These are phyloP conservation scores for Haematococcus lacustris DNA, from an alignment of 139 green algal genomes.

Conservation along the genomic window DNA sequence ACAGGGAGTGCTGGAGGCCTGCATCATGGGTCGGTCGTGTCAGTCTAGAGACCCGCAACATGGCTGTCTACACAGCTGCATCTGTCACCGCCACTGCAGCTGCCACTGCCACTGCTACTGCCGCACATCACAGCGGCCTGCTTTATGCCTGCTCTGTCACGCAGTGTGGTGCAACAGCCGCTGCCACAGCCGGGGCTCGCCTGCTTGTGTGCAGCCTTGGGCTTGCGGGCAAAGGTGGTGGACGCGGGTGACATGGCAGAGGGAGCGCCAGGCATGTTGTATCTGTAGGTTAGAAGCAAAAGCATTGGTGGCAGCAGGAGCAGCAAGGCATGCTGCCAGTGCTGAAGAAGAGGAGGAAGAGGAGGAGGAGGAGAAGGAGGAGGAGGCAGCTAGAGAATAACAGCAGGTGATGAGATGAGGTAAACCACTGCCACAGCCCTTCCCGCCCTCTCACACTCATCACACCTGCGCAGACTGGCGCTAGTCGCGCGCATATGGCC, in stretches of 20 bases:
- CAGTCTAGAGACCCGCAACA: background rate
- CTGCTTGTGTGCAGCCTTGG: constrained; percentile 21
- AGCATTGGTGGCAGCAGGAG: too few species aligned
- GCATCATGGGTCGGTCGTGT: background rate
- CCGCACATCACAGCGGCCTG: too few species aligned
- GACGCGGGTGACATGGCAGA: constrained; percentile 15
- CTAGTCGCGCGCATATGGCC: constrained; percentile 20
- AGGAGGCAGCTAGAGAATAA: too few species aligned
- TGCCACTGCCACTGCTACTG: background rate
- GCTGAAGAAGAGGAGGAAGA: too few species aligned
- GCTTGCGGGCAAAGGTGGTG: constrained; percentile 29
- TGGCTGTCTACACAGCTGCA: background rate
- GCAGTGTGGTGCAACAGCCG: background rate
- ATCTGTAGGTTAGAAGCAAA: too few species aligned
- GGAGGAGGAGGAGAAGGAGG: too few species aligned
- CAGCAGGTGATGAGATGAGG: too few species aligned
- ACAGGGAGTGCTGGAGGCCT: background rate
- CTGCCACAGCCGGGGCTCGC: background rate
- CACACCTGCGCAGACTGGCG: constrained; percentile 19
- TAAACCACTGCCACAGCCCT: too few species aligned
- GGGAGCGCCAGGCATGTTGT: constrained; percentile 9
- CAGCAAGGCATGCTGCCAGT: too few species aligned
- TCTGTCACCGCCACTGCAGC: background rate
- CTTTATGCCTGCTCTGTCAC: background rate
- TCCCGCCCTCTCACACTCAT: too few species aligned